Evolutionary conservation across 495 filamentous ascomycete species (phyloP), one percentile per base, ranked within the genome.

Genomic region (Podospora pseudopauciseta): DNA sequence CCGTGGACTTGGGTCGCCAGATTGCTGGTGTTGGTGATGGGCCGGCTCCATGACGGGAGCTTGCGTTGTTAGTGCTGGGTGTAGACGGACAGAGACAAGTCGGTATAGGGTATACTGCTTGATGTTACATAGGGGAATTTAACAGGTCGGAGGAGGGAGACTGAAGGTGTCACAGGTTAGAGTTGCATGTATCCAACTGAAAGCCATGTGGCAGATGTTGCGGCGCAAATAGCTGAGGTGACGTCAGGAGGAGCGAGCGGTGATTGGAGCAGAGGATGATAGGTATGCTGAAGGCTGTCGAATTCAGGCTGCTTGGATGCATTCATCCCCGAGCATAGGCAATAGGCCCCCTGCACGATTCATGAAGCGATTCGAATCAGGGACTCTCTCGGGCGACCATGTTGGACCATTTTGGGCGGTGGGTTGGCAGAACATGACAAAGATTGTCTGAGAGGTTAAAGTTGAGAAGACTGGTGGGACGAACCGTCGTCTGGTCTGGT

Each of bases 271-370:
- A 32, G 30, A 32, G 39, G 39, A 60, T 23, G 23, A 23, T 23
- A 23, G 23, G 23, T 23, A 23, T 23, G 57, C 60, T 55, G 65
- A 66, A 44, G 28, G 34, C 13, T 15, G 30, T 27, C 32, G 19
- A 55, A 28, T 55, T 4, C 63, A 55, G n/a, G 44, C 20, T 65
- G 53, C 63, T 54, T 54, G 27, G 28, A 26, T 56, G 39, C 63
- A 56, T 49, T 28, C 44, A 20, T 16, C 44, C 30, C 19, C 15
- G 39, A 49, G 2, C 13, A 49, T 49, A 49, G 39, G 39, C 39
- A 13, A 49, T 16, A 49, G 39, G 39, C 9, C 39, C 39, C 3
- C 39, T 58, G 55, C 55, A 58, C 55, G 55, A 58, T 58, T 58
- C 55, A 58, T 58, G 55, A 19, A 58, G 55, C 55, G 55, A 58